Conservation (phyloP, 805 yeast genomes). For the Kregervanrija pseudodelftensis region DNA sequence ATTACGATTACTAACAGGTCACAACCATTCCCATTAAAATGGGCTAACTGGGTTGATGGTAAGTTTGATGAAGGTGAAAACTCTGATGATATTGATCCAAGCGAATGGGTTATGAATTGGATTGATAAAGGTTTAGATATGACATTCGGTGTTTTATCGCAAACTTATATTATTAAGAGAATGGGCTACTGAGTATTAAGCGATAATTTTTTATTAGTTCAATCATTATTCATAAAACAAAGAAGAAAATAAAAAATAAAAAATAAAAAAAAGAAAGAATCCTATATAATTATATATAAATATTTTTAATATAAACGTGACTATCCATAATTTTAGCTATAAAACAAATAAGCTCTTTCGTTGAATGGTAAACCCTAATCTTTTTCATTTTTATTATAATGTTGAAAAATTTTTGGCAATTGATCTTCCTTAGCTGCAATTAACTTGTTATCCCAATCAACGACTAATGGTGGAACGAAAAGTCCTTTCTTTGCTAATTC, state of each 20-base stretch:
- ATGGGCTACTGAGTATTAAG: constrained; percentile 54
- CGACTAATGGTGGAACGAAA: constrained; percentile 42
- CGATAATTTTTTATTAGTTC: no score
- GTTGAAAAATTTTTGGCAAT: constrained; percentile 37
- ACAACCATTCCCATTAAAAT: constrained; percentile 82
- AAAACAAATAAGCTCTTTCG: not conserved
- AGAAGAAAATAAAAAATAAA: no score
- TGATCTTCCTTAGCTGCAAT: constrained; percentile 43
- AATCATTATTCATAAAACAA: no score
- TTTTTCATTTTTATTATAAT: constrained; percentile 22
- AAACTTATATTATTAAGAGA: constrained; percentile 81
- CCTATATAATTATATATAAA: no score
- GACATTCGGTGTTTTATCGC: constrained; percentile 82
- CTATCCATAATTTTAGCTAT: no score
- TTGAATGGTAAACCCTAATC: not conserved
- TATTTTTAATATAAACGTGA: no score
- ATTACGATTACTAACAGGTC: constrained; percentile 70
- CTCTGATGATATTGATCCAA: constrained; percentile 43
- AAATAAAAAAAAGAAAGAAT: no score
- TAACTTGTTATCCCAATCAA: constrained; percentile 55
- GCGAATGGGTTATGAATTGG: constrained; percentile 79
- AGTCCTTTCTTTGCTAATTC: constrained; percentile 17
- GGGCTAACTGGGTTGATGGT: constrained; percentile 90
- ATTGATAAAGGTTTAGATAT: constrained; percentile 70
- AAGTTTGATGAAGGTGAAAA: constrained; percentile 15